phyloP scores from a whole-genome alignment of 1,139 yeast genomes.

The Protomyces inundatus region DNA sequence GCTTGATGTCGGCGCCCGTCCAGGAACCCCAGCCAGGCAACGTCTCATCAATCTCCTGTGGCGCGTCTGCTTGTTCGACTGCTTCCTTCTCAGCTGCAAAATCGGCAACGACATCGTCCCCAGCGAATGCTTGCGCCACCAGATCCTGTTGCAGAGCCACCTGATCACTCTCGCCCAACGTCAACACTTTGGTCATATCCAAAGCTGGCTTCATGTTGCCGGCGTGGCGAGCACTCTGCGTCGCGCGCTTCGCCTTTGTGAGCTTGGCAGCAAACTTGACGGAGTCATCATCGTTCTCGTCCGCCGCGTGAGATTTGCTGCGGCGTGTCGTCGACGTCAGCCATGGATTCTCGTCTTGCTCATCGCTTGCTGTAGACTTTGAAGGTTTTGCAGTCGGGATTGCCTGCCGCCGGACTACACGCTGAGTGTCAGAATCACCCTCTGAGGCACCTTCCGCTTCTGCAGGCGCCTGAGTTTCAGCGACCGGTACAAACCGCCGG shows the following conservation, averaged over 20 bases:
- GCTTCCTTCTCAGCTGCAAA: slow-evolving; percentile 68
- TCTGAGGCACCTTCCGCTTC: background rate
- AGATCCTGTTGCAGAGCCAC: slow-evolving; percentile 62
- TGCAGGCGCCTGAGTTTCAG: slow-evolving; percentile 35
- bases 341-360: slow-evolving; percentile 15
- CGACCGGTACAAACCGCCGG: slow-evolving; percentile 69
- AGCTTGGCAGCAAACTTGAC: slow-evolving; percentile 37
- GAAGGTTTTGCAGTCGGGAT: background rate
- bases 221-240: background rate
- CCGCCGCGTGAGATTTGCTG: slow-evolving; percentile 43
- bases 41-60: slow-evolving; percentile 75
- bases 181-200: background rate
- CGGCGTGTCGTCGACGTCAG: background rate
- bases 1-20: slow-evolving; percentile 41
- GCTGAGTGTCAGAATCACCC: background rate
- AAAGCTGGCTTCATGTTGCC: background rate
- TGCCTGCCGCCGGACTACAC: background rate
- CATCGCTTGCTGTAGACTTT: background rate
- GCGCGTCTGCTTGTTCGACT: slow-evolving; percentile 73
- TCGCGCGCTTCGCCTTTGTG: slow-evolving; percentile 34
- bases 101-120: slow-evolving; percentile 80
- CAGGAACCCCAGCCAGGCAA: slow-evolving; percentile 82
- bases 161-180: slow-evolving; percentile 27
- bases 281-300: slow-evolving; percentile 36
- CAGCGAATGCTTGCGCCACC: slow-evolving; percentile 90